These are phyloP conservation scores for Colletotrichum sublineola DNA, from an alignment of 2,329 filamentous ascomycete species.

Conservation along the genomic window DNA sequence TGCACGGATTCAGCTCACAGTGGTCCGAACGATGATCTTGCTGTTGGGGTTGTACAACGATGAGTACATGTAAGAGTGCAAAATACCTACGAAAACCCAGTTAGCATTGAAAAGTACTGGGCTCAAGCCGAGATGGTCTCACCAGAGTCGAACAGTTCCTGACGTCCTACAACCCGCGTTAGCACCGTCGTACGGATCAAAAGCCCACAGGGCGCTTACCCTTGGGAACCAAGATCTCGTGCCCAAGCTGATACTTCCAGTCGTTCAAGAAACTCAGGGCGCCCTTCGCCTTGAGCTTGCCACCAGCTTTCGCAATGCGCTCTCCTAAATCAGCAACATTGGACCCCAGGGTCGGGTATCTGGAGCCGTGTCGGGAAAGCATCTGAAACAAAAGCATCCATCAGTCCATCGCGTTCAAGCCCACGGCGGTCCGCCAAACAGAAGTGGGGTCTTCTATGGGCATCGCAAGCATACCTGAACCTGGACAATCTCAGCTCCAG, in stretches of 20 bases:
- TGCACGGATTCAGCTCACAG: slow-evolving; percentile 53
- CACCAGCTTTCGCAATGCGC: slow-evolving; percentile 67
- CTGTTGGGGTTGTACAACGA: slow-evolving; percentile 78
- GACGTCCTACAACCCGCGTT: slow-evolving; percentile 60
- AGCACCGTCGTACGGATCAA: neutral
- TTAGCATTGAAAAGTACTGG: neutral
- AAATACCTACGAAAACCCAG: slow-evolving; percentile 59
- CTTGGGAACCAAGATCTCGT: slow-evolving; percentile 78
- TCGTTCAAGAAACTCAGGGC: slow-evolving; percentile 74
- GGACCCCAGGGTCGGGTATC: slow-evolving; percentile 76
- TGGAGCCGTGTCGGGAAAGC: slow-evolving; percentile 79
- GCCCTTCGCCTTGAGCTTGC: slow-evolving; percentile 68
- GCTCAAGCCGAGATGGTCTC: slow-evolving; percentile 9
- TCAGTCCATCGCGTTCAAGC: neutral
- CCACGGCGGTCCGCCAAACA: too few relatives aligned
- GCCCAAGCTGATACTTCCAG: slow-evolving; percentile 78
- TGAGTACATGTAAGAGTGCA: slow-evolving; percentile 81
- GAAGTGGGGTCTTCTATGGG: neutral
- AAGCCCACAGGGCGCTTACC: slow-evolving; percentile 49
- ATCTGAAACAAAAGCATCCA: slow-evolving; percentile 59
- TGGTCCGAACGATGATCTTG: slow-evolving; percentile 81
- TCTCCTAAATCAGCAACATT: slow-evolving; percentile 68
- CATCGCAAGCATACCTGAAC: slow-evolving; percentile 59
- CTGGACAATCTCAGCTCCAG: slow-evolving; percentile 76
- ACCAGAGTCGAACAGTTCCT: slow-evolving; percentile 78